Base-by-base conservation (phyloP, 2,329 filamentous ascomycete genomes). In the Nakataea oryzae region DNA sequence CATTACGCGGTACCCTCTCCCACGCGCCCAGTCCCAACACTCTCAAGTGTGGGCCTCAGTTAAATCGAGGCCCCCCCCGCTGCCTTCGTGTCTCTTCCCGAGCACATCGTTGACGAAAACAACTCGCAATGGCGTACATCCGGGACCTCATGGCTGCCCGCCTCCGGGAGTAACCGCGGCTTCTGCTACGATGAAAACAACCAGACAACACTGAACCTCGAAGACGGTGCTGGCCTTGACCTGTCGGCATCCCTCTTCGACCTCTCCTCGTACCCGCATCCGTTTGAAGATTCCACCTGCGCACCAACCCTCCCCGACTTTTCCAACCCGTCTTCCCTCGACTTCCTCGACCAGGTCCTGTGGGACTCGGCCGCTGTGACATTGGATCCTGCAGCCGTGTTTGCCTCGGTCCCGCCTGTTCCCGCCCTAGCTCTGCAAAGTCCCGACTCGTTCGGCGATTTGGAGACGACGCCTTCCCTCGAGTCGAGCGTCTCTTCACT, bases 401-500 rank as follows among this genome's bases (percentile, higher is more conserved):
- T 56, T 6, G 26, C 54, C 24, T 56, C 54, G 26, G 28, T 21
- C 54, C 26, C 24, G 54, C 54, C 28, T 56, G 26, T 56, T 29
- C 28, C 54, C 54, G 26, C 41, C 41, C 41, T n/a, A 50, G 54
- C 28, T 56, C 54, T 27, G 54, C 54, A 56, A 29, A 14, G 54
- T 29, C 54, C 26, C 54, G 50, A 55, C 59, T 61, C 59, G 13
- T 55, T 61, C 59, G 27, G 32, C 41, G 54, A 24, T 41, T 21
- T 61, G 59, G 59, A 61, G 29, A 56, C 41, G 41, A 50, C 54
- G 50, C 59, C 59, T 9, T 61, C 59, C 27, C 59, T 61, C n/a
- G 59, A 47, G 26, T 61, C 59, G 27, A 61, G 59, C 41, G 59
- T 61, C 59, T 61, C 59, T 30, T 61, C 59, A 12, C 29, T 56